Base-by-base conservation (phyloP, 2,329 filamentous ascomycete genomes). In the Phialophora macrospora region DNA sequence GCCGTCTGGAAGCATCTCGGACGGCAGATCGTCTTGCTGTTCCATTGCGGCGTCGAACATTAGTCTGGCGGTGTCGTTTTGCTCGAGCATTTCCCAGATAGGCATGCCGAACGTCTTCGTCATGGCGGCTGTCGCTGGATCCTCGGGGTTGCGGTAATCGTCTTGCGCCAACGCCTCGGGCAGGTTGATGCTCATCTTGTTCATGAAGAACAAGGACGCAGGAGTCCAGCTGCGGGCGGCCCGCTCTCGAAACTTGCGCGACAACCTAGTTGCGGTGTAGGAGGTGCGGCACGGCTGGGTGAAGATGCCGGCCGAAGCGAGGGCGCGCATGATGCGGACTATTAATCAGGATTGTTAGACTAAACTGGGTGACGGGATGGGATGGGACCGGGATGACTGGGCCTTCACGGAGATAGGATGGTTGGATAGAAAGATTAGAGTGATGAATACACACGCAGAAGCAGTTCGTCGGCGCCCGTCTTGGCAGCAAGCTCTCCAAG, bases 151-250 rank as follows among this genome's bases (percentile, higher is more conserved):
- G 11, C 26, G 12, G 28, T 34, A 20, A 11, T 20, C 8, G 52
- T 55, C 52, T 20, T 55, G 12, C 12, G 52, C 52, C 52, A 55
- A 3, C 14, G 52, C 28, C 20, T 55, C 52, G 28, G 52, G 52
- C 28, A 55, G 26, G 28, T 8, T n/a, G 12, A 55, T 55, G 52
- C 26, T n/a, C 52, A 55, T 55, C 28, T 17, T 55, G 52, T 55
- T 34, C 52, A 55, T 32, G 26, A 32, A 1, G 28, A 17, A 20
- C 24, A 55, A 20, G 3, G 52, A 34, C 28, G 14, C 26, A 3
- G 28, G 17, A 5, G 26, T n/a, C 52, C 26, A 55, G 26, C 4
- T 34, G 28, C 52, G 52, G 3, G 28, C 26, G 11, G 28, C 11
- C 9, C 52, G 52, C 3, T 34, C 52, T 34, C 52, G 52, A 4